phyloP scores from a whole-genome alignment of 129 eudicot species.

The Kitagawia praeruptora region DNA sequence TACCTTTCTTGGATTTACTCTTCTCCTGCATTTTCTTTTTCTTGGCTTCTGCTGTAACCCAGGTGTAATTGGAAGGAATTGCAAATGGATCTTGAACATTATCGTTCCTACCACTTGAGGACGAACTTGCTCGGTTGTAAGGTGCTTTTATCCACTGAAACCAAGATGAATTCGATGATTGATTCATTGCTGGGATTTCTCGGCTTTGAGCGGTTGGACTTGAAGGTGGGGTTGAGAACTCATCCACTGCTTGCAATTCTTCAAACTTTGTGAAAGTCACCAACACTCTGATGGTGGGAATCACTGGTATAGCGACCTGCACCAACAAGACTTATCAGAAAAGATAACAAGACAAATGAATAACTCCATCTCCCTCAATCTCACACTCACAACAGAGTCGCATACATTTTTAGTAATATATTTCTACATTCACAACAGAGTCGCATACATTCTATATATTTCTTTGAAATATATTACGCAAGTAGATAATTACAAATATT shows the following conservation, averaged over 20 bases:
- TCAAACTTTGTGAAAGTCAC: constrained; percentile 93
- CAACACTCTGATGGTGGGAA: constrained; percentile 82
- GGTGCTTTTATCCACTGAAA: constrained; percentile 90
- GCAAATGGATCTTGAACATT: constrained; percentile 68
- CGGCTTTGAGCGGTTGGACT: constrained; percentile 59
- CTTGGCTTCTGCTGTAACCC: constrained; percentile 91
- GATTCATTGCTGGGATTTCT: constrained; percentile 44
- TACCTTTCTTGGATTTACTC: constrained; percentile 72
- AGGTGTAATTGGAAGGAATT: constrained; percentile 69
- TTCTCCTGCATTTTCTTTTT: constrained; percentile 91
- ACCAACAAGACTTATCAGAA: constrained; percentile 8
- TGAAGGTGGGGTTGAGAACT: constrained; percentile 89
- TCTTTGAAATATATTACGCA: background rate
- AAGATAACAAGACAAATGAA: background rate
- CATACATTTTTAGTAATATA: background rate
- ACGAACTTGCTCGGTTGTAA: constrained; percentile 45
- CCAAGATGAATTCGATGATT: constrained; percentile 68
- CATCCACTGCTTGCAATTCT: constrained; percentile 79
- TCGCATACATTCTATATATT: background rate
- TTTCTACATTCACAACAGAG: background rate
- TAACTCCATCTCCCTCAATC: background rate
- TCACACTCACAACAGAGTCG: background rate
- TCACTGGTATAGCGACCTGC: constrained; percentile 90
- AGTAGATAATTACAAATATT: background rate
- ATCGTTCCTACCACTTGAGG: constrained; percentile 48